Conservation (phyloP, 768 basidiomycete genomes). For the Termitomyces sp. region DNA sequence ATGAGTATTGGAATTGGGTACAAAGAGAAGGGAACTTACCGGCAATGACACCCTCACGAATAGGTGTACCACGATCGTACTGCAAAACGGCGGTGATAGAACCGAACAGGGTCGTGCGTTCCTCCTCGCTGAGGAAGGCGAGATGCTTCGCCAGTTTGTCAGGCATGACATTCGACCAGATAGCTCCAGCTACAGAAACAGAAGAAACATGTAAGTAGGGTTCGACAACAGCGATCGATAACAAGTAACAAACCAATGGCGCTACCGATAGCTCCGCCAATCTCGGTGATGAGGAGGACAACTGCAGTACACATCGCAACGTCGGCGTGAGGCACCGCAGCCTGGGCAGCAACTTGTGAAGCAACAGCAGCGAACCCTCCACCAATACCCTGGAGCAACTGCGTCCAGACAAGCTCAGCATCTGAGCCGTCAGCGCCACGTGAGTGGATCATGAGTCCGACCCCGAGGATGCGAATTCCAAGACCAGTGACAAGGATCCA, state of each 20-base stretch:
- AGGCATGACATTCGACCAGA: conserved; percentile 71
- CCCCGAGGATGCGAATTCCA: conserved; percentile 56
- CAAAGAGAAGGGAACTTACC: conserved; percentile 28
- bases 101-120: conserved; percentile 48
- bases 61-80: conserved; percentile 49
- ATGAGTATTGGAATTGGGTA: neutral
- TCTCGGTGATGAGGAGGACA: conserved; percentile 65
- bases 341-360: conserved; percentile 60
- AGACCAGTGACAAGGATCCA: conserved; percentile 54
- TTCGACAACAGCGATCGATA: conserved; percentile 7
- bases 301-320: conserved; percentile 67
- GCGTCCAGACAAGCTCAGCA: conserved; percentile 58
- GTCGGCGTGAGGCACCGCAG: conserved; percentile 59
- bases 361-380: conserved; percentile 65
- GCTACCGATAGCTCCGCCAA: conserved; percentile 64
- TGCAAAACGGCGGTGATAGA: conserved; percentile 49
- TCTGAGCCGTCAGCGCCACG: conserved; percentile 56
- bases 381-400: conserved; percentile 71
- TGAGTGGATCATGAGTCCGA: conserved; percentile 68
- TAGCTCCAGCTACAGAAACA: conserved; percentile 45
- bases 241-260: conserved; percentile 42
- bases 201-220: neutral
- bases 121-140: conserved; percentile 39
- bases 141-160: conserved; percentile 51
- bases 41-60: conserved; percentile 61